Base-by-base conservation (phyloP, 2,329 filamentous ascomycete species). In the Trichoderma asperellum region DNA sequence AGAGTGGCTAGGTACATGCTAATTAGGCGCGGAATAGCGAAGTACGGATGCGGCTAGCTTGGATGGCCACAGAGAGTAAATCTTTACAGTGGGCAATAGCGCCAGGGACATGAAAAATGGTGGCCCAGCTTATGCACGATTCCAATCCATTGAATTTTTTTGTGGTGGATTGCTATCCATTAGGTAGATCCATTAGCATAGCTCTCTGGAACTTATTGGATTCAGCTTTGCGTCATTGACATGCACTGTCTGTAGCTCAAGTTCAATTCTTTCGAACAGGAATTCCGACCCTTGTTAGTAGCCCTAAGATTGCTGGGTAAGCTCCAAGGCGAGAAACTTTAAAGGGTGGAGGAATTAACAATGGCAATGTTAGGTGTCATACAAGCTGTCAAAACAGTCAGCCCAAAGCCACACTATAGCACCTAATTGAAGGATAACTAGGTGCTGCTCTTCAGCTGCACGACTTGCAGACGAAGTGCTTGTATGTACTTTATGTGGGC, bases 11-110 rank as follows among this genome's bases (percentile, higher is more conserved):
- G 29, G 55, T 35, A 58, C 40, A 43, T 43, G 18, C 29, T 37
- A 55, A 24, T 16, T 21, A n/a, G 29, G 61, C 35, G 49, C 60
- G n/a, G 47, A 27, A n/a, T 43, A 55, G 52, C 61, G 47, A 35
- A 55, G 49, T 53, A 53, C 35, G 61, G 35, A 64, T 56, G 16
- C 52, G 49, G 52, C 61, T 56, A 56, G 47, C 61, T 16, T 21
- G 16, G 5, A 10, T 29, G 53, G 29, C 27, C 29, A 10, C 47
- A 37, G 35, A 12, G n/a, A 49, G 47, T 24, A 56, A 16, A 56
- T 29, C 16, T 56, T 56, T n/a, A 32, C 18, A n/a, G 24, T 29
- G 52, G 43, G 18, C 18, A 49, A 49, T 21, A 21, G 47, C 47
- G 11, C 43, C 47, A 21, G 47, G 47, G 40, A 43, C 40, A 16